phyloP scores from a whole-genome alignment of 345 rosid species.

The Fremontodendron californicum region DNA sequence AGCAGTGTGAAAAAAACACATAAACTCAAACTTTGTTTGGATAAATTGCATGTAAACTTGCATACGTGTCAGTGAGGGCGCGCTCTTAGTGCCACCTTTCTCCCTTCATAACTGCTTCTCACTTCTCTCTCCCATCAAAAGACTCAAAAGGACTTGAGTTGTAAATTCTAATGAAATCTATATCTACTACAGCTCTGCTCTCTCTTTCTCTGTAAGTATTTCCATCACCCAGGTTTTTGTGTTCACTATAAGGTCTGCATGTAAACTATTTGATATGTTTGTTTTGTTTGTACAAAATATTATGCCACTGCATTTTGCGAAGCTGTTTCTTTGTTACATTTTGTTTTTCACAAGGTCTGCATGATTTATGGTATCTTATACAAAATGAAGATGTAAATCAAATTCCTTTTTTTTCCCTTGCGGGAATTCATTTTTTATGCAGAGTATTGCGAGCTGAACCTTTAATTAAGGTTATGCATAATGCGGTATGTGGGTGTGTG shows the following conservation, averaged over 20 bases:
- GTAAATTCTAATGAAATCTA: neutral
- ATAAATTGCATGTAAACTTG: neutral
- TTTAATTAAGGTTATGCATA: slow-evolving; percentile 6
- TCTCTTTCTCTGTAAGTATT: neutral
- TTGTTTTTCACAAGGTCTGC: neutral
- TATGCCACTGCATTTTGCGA: neutral
- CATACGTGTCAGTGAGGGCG: neutral
- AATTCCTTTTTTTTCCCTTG: neutral
- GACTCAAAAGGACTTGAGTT: neutral
- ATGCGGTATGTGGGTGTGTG: slow-evolving; percentile 10
- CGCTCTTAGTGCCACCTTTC: slow-evolving; percentile 1
- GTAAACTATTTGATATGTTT: neutral
- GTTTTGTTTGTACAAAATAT: neutral
- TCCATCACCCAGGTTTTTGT: neutral
- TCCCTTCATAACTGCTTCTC: neutral
- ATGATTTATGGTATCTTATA: neutral
- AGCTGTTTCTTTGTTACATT: neutral
- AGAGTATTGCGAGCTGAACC: neutral
- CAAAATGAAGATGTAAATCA: neutral
- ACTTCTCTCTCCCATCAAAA: neutral
- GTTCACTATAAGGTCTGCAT: no score
- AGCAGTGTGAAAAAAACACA: no score
- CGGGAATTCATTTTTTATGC: neutral
- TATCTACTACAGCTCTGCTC: neutral
- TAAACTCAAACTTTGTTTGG: no score